phyloP scores from a whole-genome alignment of 176 grass and related monocot genomes.

The Olyra latifolia region DNA sequence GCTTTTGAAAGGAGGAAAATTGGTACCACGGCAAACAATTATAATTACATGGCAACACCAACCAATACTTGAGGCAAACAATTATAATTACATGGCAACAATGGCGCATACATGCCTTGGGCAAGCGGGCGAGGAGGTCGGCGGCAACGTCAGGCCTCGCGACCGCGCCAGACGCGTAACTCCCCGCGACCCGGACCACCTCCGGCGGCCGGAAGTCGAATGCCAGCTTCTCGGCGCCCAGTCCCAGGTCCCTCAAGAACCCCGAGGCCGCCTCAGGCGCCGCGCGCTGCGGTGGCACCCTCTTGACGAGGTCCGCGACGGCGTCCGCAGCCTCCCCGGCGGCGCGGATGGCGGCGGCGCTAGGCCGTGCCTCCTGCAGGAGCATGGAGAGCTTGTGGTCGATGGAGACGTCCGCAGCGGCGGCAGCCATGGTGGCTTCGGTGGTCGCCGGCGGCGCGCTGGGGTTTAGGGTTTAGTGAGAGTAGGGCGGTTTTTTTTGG shows the following conservation, averaged over 20 bases:
- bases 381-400: constrained; percentile 61
- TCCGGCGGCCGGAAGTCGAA: constrained; percentile 64
- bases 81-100: not conserved
- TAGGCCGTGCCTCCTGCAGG: constrained; percentile 54
- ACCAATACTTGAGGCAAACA: not conserved
- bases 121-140: constrained; percentile 83
- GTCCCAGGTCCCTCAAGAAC: constrained; percentile 65
- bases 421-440: constrained; percentile 28
- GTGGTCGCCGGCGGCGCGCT: constrained; percentile 32
- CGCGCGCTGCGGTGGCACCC: constrained; percentile 54
- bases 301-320: constrained; percentile 52
- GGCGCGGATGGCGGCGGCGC: constrained; percentile 26
- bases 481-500: too few relatives aligned
- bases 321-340: constrained; percentile 42
- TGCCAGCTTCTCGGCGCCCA: constrained; percentile 49
- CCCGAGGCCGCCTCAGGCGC: constrained; percentile 36
- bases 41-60: not conserved
- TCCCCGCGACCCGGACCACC: constrained; percentile 58
- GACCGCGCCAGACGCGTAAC: constrained; percentile 52
- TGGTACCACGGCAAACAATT: not conserved
- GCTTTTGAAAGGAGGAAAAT: not conserved
- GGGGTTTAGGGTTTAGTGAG: constrained; percentile 53
- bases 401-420: constrained; percentile 35
- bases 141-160: constrained; percentile 67
- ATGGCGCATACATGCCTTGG: constrained; percentile 49